Evolutionary conservation across 805 yeast species (phyloP), one percentile per base, ranked within the genome.

Genomic region (Sugiyamaella qingdaonensis): DNA sequence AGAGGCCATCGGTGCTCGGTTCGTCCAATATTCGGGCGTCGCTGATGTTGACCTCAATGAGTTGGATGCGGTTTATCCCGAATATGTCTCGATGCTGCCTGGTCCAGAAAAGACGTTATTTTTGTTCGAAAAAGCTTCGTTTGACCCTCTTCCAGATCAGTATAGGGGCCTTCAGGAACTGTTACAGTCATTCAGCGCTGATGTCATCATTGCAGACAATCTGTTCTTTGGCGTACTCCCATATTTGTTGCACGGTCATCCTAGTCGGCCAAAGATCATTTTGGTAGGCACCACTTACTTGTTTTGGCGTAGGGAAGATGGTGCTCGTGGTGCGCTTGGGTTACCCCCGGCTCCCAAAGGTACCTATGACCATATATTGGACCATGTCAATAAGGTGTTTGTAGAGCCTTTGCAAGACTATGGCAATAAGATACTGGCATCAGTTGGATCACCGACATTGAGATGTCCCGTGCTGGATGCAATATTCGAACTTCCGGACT

Each of bases 191-290:
- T 45, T 45, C 16, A 45, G 29, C 11, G 48, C 48, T 29, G 48
- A 45, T n/a, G 21, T 31, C 33, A 45, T 45, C 33, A 27, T 45
- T 10, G 33, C 48, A n/a, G 48, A 45, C 16, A 24, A 45, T 24
- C 36, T 45, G n/a, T 45, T 45, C 29, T 45, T 45, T 29, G 48
- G 48, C 19, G 48, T 45, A 10, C 13, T 45, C 13, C 48, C 48
- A 7, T 21, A 11, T 24, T 31, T 45, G 31, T 31, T 45, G 13
- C 14, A 31, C 13, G 35, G 14, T 19, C 24, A 36, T 7, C 13
- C 37, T n/a, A 19, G 29, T 18, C 9, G 48, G 14, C 48, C 48
- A 10, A 13, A 13, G 11, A 45, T 45, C 16, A 31, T 45, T 5
- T 45, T 11, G 19, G 16, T 45, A 9, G 48, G 48, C 11, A 21